Conservation (phyloP, 805 yeast species). For the Kodamaea hsintzibuensis region DNA sequence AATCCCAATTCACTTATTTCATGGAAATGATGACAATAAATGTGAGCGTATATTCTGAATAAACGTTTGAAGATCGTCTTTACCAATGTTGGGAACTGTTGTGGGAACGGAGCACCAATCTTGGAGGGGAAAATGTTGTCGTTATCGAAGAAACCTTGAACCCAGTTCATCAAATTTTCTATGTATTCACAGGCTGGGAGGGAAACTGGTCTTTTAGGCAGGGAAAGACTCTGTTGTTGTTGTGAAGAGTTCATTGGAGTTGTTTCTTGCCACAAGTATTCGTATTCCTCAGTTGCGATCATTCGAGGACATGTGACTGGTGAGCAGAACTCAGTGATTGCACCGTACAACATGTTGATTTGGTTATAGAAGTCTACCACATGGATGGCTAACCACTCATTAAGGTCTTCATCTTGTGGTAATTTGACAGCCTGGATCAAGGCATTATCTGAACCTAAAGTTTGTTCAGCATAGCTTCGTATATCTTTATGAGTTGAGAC, state of each 20-base stretch:
- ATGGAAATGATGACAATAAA: slow-evolving; percentile 96
- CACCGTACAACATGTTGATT: slow-evolving; percentile 92
- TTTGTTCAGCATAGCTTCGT: slow-evolving; percentile 88
- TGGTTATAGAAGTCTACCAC: slow-evolving; percentile 97
- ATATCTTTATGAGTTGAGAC: slow-evolving; percentile 68
- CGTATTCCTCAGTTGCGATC: slow-evolving; percentile 98
- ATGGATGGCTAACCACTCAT: slow-evolving; percentile 96
- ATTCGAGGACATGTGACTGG: slow-evolving; percentile 93
- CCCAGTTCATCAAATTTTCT: slow-evolving; percentile 92
- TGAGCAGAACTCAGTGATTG: slow-evolving; percentile 95
- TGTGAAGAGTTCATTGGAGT: slow-evolving; percentile 16
- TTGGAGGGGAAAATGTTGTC: slow-evolving; percentile 88
- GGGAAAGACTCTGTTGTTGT: slow-evolving; percentile 33
- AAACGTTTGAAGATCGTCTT: slow-evolving; percentile 87
- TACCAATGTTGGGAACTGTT: slow-evolving; percentile 73
- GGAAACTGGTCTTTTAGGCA: slow-evolving; percentile 70
- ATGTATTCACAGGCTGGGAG: slow-evolving; percentile 95
- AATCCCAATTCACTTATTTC: slow-evolving; percentile 90
- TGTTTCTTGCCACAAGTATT: slow-evolving; percentile 94
- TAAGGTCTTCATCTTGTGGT: slow-evolving; percentile 87
- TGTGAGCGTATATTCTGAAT: slow-evolving; percentile 94
- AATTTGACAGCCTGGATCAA: slow-evolving; percentile 89
- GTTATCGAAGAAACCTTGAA: slow-evolving; percentile 88
- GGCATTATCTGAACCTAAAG: slow-evolving; percentile 89
- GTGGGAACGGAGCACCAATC: slow-evolving; percentile 89